Evolutionary conservation across 1,284 basidiomycete genomes (phyloP), one percentile per base, ranked within the genome.

Genomic region (Laetiporus sulphureus): DNA sequence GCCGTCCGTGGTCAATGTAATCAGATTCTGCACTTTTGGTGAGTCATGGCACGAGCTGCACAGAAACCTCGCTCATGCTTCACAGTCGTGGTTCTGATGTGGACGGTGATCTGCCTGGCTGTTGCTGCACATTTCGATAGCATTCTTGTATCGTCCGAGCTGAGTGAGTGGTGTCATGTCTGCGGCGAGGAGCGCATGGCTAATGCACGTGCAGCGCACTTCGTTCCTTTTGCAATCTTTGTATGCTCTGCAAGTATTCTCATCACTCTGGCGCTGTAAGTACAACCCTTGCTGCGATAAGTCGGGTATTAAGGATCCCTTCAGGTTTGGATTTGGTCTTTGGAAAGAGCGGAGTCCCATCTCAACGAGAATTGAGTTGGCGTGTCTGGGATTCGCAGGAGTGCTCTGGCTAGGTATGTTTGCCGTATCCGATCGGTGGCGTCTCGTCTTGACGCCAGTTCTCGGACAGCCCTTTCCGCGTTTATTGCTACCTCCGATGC

Each of bases 171-270:
- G 24, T 15, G 46, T 13, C 29, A 20, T 33, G 23, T 30, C 30
- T 13, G 5, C n/a, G 25, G 12, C 10, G 20, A 24, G 10, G 8
- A 22, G 22, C 25, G 12, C 27, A 38, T 38, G 13, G 38, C 47
- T 45, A 32, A 48, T 25, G 23, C 32, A 32, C 32, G 20, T 35
- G 25, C 55, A 89, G 86, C 85, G 65, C 83, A 78, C 67, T 90
- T 89, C 59, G 78, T 90, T 36, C 86, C 86, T 15, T 85, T 88
- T 54, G 79, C 85, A 44, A 75, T 89, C 56, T 89, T 89, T 52
- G 83, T 87, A 32, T 84, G 79, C 53, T 68, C 68, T 32, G 73
- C 72, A 31, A 85, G 79, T 57, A 56, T 88, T 55, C 61, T 83
- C 49, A 74, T 87, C 53, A 72, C 86, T 43, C 52, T 77, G 35